Base-by-base conservation (phyloP, 768 basidiomycete species). In the Termitomyces sp. region DNA sequence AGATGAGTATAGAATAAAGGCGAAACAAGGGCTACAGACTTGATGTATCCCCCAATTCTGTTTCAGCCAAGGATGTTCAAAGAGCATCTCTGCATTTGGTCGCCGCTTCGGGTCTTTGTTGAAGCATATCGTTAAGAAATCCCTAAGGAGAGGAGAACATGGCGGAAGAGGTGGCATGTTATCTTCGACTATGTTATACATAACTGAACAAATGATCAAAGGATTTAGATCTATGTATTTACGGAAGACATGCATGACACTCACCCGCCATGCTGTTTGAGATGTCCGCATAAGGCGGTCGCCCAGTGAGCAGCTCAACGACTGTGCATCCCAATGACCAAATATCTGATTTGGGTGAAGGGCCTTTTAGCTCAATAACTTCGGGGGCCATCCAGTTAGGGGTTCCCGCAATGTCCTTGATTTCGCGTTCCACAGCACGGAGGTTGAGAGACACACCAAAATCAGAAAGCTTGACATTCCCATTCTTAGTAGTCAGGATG, bases 381-480 rank as follows among this genome's bases (percentile, higher is more conserved):
- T 99, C 96, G 2, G 96, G 96, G 11, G 95, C 95, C 94, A 99
- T 98, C 96, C 96, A 99, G 64, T 98, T 96, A 13, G 96, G 96
- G 10, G 96, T 99, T 10, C 96, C 96, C 7, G 90, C 88, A 25
- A 93, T 89, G 62, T 89, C 90, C 66, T 90, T 87, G 61, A 84
- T 86, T 65, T 91, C 89, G 23, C 83, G 79, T 63, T 88, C 89
- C 81, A 98, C 85, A 0, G 94, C 94, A 44, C 91, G 85, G 63
- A 98, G 80, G 69, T 96, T 97, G 57, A 98, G 85, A 22, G 95
- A 98, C 13, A 98, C 96, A 43, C 96, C 96, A 69, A 99, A 98
- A 70, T 99, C 96, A 7, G 94, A 90, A 3, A 99, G 82, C 73
- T 98, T 98, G 65, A 97, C 88, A 64, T 98, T 97, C 40, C 95